Evolutionary conservation across 129 eudicot genomes (phyloP).

Genomic region (Pseudognaphalium luteoalbum): DNA sequence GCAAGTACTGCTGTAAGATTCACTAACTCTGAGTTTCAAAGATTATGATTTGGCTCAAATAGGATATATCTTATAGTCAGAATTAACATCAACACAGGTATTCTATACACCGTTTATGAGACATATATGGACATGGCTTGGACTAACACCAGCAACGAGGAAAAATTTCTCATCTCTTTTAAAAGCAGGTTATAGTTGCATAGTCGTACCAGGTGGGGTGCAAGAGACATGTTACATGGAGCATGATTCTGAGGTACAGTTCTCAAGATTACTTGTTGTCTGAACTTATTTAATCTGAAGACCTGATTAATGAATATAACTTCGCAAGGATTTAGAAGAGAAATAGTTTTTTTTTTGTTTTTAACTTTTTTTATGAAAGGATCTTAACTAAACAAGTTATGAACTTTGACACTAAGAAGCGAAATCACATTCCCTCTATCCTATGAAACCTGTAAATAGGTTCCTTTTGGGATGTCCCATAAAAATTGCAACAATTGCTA

Average conservation of each 20-base stretch:
- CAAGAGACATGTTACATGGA: conserved; percentile 83
- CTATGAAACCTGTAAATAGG: neutral
- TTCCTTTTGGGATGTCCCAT: too few species aligned
- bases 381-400: neutral
- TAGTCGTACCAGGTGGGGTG: conserved; percentile 86
- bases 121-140: conserved; percentile 97
- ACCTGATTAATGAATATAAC: neutral
- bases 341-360: neutral
- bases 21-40: conserved; percentile 18
- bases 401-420: neutral
- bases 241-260: conserved; percentile 76
- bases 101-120: conserved; percentile 85
- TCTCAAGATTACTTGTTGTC: neutral
- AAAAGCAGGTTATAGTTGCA: conserved; percentile 85
- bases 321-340: neutral
- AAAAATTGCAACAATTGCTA: too few species aligned
- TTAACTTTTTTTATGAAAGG: neutral
- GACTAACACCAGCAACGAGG: conserved; percentile 66
- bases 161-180: conserved; percentile 57
- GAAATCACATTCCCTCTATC: neutral
- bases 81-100: conserved; percentile 46
- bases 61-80: neutral
- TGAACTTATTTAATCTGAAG: neutral
- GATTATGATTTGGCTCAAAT: neutral
- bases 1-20: conserved; percentile 89